A percentile compares a stretch with the other conserved stretches of the same genome.
phyloP scores from a whole-genome alignment of 2,329 filamentous ascomycete species.

The Colletotrichum sp. region DNA sequence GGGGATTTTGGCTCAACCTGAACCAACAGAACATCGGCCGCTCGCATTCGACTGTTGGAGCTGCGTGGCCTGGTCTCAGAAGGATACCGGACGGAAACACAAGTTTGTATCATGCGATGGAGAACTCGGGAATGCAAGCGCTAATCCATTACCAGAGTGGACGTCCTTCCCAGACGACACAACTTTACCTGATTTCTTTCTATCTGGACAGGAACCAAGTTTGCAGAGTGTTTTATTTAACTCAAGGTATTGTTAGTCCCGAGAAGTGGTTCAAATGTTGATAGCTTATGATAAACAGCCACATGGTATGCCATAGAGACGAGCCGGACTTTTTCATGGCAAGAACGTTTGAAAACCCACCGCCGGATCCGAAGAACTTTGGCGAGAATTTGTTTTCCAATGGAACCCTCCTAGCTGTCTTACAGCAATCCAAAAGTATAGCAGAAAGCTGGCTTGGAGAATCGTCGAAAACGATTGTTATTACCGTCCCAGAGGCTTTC shows the following conservation, averaged over 20 bases:
- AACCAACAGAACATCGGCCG: neutral
- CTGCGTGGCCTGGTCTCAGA: neutral
- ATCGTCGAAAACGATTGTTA: neutral
- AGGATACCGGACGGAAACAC: accelerated
- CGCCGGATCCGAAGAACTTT: neutral
- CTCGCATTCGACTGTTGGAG: neutral
- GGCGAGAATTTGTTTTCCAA: too few species aligned
- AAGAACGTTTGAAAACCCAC: neutral
- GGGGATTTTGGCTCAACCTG: neutral
- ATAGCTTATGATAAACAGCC: neutral
- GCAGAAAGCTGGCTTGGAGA: neutral
- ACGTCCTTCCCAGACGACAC: neutral
- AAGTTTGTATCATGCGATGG: neutral
- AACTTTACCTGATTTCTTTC: neutral
- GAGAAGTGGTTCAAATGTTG: neutral
- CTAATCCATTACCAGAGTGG: neutral
- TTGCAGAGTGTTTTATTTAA: neutral
- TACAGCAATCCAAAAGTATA: neutral
- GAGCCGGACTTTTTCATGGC: neutral
- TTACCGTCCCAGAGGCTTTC: neutral
- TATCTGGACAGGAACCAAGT: neutral
- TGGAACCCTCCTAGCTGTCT: neutral
- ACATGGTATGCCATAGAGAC: neutral
- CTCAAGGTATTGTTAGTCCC: neutral
- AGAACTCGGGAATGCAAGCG: accelerated